phyloP scores from a whole-genome alignment of 1,284 basidiomycete species.

The Leccinum glutinopallens region DNA sequence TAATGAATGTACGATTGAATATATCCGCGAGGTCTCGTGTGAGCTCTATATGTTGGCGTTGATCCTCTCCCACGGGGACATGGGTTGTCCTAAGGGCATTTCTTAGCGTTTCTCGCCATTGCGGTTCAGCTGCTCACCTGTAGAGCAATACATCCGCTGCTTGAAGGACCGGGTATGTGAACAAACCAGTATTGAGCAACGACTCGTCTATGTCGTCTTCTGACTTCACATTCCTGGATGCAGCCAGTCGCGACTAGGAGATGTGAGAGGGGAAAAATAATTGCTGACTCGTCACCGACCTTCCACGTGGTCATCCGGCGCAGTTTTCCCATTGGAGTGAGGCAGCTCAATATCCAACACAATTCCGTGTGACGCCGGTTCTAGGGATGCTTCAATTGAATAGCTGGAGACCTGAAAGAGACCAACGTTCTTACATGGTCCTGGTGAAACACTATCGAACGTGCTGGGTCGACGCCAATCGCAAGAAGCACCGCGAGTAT shows the following conservation, averaged over 20 bases:
- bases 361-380: conserved; percentile 86
- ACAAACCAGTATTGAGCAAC: conserved; percentile 80
- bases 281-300: conserved; percentile 44
- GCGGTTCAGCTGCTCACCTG: conserved; percentile 48
- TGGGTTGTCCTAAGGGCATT: conserved; percentile 70
- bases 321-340: conserved; percentile 82
- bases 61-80: conserved; percentile 95
- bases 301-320: conserved; percentile 97
- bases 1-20: conserved; percentile 72
- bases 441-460: conserved; percentile 77
- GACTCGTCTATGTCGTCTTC: conserved; percentile 82
- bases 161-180: conserved; percentile 93
- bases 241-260: conserved; percentile 71
- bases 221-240: conserved; percentile 71
- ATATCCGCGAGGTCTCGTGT: conserved; percentile 80
- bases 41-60: conserved; percentile 91
- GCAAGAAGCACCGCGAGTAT: too few relatives aligned
- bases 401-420: background rate
- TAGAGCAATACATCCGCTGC: conserved; percentile 92
- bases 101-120: conserved; percentile 3
- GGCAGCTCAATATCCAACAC: conserved; percentile 89
- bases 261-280: conserved; percentile 6
- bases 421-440: conserved; percentile 66
- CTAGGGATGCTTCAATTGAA: conserved; percentile 40
- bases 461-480: conserved; percentile 73